Percentiles rank a stretch among this genome's conserved stretches.
phyloP scores from a whole-genome alignment of 805 yeast genomes.

The Saccharomyces jurei region DNA sequence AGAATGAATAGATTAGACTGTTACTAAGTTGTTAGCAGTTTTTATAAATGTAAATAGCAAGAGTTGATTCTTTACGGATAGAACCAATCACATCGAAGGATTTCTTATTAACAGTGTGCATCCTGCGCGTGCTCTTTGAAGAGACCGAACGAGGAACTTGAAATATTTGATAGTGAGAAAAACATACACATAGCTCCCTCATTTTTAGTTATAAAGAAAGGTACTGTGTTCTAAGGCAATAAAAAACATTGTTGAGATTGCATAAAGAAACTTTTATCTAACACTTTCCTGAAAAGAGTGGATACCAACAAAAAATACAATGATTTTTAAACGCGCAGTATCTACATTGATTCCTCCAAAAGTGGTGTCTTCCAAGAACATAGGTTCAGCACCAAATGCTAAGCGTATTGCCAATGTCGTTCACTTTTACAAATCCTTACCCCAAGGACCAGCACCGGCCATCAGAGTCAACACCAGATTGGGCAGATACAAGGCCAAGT shows the following conservation, averaged over 20 bases:
- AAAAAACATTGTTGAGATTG: neutral
- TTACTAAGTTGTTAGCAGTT: neutral
- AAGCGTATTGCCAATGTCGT: constrained; percentile 94
- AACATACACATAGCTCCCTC: neutral
- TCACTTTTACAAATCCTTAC: constrained; percentile 89
- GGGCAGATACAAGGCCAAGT: constrained; percentile 78
- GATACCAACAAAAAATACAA: constrained; percentile 19
- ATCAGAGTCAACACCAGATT: constrained; percentile 42
- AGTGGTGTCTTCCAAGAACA: constrained; percentile 93
- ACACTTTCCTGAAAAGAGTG: neutral
- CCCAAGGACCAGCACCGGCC: constrained; percentile 84
- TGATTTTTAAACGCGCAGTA: constrained; percentile 82
- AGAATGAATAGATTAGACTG: neutral
- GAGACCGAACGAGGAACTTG: neutral
- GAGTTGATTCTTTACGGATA: neutral
- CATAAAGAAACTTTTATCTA: neutral
- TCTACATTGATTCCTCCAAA: constrained; percentile 97
- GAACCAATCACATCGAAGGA: constrained; percentile 1
- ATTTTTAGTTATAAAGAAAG: neutral
- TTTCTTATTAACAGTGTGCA: neutral
- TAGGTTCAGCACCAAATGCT: constrained; percentile 93
- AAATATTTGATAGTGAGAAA: neutral
- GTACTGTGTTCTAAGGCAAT: neutral
- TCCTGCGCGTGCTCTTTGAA: neutral
- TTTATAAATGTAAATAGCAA: neutral